Evolutionary conservation across 441 rosid species (phyloP), one percentile per base, ranked within the genome.

Genomic region (Geranium incanum): DNA sequence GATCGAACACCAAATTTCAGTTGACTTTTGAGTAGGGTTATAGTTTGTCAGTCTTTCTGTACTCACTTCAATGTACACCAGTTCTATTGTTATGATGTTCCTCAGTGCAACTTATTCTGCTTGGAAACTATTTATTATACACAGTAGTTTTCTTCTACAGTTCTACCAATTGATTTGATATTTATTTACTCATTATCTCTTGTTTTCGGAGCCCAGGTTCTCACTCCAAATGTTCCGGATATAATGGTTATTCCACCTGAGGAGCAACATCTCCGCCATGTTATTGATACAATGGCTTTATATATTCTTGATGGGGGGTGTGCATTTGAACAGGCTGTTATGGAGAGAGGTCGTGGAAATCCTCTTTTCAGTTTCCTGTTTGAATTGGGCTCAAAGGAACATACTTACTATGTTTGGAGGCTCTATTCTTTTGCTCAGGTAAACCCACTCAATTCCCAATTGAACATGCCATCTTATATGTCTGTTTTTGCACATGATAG

Each of bases 261-360:
- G 71, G 86, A 89, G 80, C 86, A 81, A 81, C 99, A 96, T 79
- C 88, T 96, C 45, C 90, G 74, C 71, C 97, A 91, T 85, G 85
- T 91, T 69, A 93, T 96, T 72, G 97, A 95, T 87, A 88, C 97
- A 60, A 89, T 93, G 98, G 98, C 98, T 76, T 83, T 91, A 66
- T 91, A 87, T 84, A 97, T 95, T 76, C 76, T 95, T 81, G 99
- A 93, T 82, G 98, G 99, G 60, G 98, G 95, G 71, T 95, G 99
- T 79, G 91, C 96, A 52, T 93, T 95, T 85, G 99, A 95, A 79
- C 98, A 95, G 87, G 98, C 99, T 79, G 87, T 95, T 62, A 95
- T 95, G 99, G 97, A 89, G 81, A 93, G 98, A 84, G 99, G 98
- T 70, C 98, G 98, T 68, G 99, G 97, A 70, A 91, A 93, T 82